These are phyloP conservation scores for Cytospora schulzeri DNA, from an alignment of 2,329 filamentous ascomycete genomes.

Conservation along the genomic window DNA sequence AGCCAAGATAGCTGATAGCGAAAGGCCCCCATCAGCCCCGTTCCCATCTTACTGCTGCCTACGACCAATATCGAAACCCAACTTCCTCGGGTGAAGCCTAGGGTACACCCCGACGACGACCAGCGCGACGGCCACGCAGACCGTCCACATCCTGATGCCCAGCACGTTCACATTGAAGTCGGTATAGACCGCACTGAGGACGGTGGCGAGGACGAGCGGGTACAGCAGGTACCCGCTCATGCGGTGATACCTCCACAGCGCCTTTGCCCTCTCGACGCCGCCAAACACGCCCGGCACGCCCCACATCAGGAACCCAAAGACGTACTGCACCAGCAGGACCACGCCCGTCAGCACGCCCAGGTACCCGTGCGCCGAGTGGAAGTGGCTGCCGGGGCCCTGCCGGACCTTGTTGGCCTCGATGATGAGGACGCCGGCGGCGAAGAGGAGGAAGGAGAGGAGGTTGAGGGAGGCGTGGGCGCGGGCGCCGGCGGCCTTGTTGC, in stretches of 20 bases:
- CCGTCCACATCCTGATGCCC: slow-evolving; percentile 75
- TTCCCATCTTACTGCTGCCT: neutral
- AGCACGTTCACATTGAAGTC: slow-evolving; percentile 70
- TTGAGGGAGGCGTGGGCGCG: slow-evolving; percentile 66
- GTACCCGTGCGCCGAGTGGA: slow-evolving; percentile 79
- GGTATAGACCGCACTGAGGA: slow-evolving; percentile 75
- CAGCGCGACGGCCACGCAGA: slow-evolving; percentile 66
- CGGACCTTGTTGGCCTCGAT: slow-evolving; percentile 80
- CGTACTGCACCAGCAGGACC: slow-evolving; percentile 70
- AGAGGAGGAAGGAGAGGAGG: slow-evolving; percentile 60
- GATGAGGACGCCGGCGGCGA: slow-evolving; percentile 66
- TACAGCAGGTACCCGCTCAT: slow-evolving; percentile 74
- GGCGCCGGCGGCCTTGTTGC: slow-evolving; percentile 64
- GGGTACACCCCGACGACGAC: slow-evolving; percentile 73
- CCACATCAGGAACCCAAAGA: slow-evolving; percentile 83
- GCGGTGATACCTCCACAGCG: slow-evolving; percentile 88
- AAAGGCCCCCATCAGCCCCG: neutral
- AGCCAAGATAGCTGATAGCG: neutral
- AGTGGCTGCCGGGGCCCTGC: slow-evolving; percentile 60
- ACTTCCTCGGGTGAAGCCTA: slow-evolving; percentile 79
- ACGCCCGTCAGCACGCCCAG: slow-evolving; percentile 78
- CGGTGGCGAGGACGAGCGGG: slow-evolving; percentile 70
- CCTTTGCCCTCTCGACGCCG: slow-evolving; percentile 76
- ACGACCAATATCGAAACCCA: slow-evolving; percentile 51
- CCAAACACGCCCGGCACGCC: slow-evolving; percentile 75